phyloP scores from a whole-genome alignment of 768 basidiomycete species.

The Mycena polygramma region DNA sequence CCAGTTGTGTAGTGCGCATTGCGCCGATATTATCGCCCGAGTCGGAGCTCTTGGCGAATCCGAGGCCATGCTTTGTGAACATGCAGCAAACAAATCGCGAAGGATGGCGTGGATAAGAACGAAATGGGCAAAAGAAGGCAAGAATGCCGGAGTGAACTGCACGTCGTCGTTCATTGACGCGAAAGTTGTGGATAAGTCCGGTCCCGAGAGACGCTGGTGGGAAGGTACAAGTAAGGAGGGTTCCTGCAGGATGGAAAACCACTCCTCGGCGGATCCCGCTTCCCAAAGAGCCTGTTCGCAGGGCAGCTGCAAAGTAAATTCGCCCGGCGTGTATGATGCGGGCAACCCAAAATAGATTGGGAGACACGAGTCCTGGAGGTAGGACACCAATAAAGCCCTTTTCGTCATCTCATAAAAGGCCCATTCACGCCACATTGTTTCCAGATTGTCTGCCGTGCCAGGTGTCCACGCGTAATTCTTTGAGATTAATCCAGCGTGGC shows the following conservation, averaged over 20 bases:
- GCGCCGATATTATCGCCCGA: conserved; percentile 50
- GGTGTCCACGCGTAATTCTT: conserved; percentile 60
- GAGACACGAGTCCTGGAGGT: conserved; percentile 69
- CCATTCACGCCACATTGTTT: conserved; percentile 68
- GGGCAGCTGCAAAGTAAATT: conserved; percentile 66
- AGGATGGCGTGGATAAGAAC: conserved; percentile 62
- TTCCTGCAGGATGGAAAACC: conserved; percentile 57
- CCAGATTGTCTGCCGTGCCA: conserved; percentile 59
- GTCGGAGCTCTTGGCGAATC: background rate
- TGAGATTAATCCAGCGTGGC: conserved; percentile 59
- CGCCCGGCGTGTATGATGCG: conserved; percentile 60
- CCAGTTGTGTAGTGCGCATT: conserved; percentile 72
- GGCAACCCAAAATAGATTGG: conserved; percentile 66
- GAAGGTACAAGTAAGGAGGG: conserved; percentile 47
- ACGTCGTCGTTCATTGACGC: conserved; percentile 48
- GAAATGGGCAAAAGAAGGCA: conserved; percentile 59
- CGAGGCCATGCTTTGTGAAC: conserved; percentile 3
- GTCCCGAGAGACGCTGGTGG: conserved; percentile 13
- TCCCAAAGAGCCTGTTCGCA: conserved; percentile 72
- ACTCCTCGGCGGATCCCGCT: conserved; percentile 61
- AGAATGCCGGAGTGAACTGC: conserved; percentile 41
- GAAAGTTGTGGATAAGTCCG: conserved; percentile 9
- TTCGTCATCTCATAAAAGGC: conserved; percentile 68
- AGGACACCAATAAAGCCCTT: conserved; percentile 63
- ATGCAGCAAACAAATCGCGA: conserved; percentile 41